These are phyloP conservation scores for Thinopyrum elongatum DNA, from an alignment of 176 grass and related monocot genomes.

Conservation along the genomic window DNA sequence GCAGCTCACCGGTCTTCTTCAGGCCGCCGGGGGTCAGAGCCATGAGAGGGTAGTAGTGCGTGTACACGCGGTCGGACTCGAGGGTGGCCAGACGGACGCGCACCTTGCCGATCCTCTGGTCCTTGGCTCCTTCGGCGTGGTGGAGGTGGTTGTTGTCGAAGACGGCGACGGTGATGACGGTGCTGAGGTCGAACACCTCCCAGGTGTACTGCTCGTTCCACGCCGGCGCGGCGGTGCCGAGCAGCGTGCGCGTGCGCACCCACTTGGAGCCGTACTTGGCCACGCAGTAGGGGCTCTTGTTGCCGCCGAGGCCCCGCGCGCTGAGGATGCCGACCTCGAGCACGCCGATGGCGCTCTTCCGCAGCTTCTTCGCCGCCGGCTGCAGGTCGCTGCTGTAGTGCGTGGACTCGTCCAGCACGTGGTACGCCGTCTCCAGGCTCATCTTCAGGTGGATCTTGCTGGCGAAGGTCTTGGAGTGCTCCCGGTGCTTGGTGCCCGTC, in stretches of 20 bases:
- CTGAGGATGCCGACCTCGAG: slow-evolving; percentile 79
- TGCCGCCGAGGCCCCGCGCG: slow-evolving; percentile 42
- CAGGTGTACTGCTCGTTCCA: slow-evolving; percentile 97
- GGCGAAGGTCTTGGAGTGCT: slow-evolving; percentile 38
- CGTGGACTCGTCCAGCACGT: slow-evolving; percentile 81
- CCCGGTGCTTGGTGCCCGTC: not conserved
- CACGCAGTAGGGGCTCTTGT: slow-evolving; percentile 54
- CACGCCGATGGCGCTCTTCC: slow-evolving; percentile 58
- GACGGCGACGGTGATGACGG: slow-evolving; percentile 58
- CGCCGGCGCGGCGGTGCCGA: not conserved
- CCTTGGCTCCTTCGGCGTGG: not conserved
- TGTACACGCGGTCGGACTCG: slow-evolving; percentile 60
- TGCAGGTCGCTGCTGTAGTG: slow-evolving; percentile 82
- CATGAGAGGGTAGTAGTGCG: slow-evolving; percentile 61
- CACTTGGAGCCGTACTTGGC: slow-evolving; percentile 86
- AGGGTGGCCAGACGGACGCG: slow-evolving; percentile 58
- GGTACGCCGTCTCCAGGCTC: slow-evolving; percentile 79
- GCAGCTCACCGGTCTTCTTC: slow-evolving; percentile 77
- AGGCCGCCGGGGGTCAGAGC: slow-evolving; percentile 29
- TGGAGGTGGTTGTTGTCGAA: slow-evolving; percentile 52
- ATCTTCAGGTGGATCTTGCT: slow-evolving; percentile 73
- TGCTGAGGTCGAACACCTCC: slow-evolving; percentile 81
- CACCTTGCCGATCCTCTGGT: slow-evolving; percentile 70
- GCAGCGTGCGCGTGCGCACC: slow-evolving; percentile 45
- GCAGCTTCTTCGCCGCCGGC: slow-evolving; percentile 56